phyloP scores from a whole-genome alignment of 2,329 filamentous ascomycete genomes.

The Fusarium tuaranense region DNA sequence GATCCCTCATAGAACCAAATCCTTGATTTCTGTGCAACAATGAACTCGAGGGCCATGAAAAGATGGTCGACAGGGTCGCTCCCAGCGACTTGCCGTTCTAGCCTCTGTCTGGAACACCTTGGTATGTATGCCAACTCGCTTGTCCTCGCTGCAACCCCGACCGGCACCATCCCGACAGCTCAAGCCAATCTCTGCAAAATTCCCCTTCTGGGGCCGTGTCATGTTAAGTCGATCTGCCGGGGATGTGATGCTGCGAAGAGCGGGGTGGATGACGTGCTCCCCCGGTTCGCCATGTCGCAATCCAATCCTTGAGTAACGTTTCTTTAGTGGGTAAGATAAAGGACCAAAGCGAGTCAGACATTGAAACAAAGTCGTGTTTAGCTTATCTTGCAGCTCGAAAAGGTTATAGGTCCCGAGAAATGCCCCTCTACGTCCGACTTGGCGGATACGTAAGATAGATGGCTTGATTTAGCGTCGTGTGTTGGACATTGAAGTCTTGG shows the following conservation, averaged over 20 bases:
- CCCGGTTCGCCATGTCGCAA: background rate
- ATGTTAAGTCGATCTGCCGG: background rate
- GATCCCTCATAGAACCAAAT: background rate
- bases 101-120: background rate
- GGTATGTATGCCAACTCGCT: background rate
- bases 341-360: background rate
- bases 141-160: background rate
- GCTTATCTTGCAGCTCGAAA: background rate
- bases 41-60: background rate
- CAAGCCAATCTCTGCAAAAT: background rate
- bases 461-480: background rate
- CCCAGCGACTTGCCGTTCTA: background rate
- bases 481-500: background rate
- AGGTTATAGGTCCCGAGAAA: background rate
- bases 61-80: background rate
- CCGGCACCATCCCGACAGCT: background rate
- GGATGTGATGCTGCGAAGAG: background rate
- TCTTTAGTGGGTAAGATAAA: background rate
- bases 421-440: background rate
- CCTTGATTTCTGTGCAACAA: background rate
- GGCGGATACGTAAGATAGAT: background rate
- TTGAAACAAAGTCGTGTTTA: background rate
- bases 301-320: background rate
- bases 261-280: conserved; percentile 3
- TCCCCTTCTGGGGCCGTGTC: background rate